phyloP scores from a whole-genome alignment of 768 basidiomycete species.

The Phylloporus sp. region DNA sequence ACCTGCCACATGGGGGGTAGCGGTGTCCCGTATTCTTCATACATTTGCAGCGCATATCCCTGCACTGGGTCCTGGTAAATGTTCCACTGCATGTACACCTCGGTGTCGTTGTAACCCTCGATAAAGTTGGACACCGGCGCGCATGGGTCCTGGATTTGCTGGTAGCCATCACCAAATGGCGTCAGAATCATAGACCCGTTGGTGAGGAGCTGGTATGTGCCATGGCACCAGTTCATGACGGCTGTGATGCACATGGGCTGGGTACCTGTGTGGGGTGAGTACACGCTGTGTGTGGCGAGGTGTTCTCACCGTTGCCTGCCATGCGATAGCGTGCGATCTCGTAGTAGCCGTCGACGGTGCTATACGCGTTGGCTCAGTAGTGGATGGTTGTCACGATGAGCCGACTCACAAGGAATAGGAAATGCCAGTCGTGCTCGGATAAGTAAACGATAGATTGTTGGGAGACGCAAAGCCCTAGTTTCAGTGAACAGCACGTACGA shows the following conservation, averaged over 20 bases:
- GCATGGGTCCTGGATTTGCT: constrained; percentile 94
- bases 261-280: constrained; percentile 46
- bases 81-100: constrained; percentile 60
- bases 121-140: constrained; percentile 86
- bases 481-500: not conserved
- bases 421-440: constrained; percentile 83
- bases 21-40: constrained; percentile 73
- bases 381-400: not conserved
- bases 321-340: constrained; percentile 93
- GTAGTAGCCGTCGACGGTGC: constrained; percentile 71
- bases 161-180: constrained; percentile 84
- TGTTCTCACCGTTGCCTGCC: constrained; percentile 67
- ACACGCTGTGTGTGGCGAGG: not conserved
- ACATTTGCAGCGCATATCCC: constrained; percentile 72
- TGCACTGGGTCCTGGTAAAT: constrained; percentile 63
- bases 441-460: constrained; percentile 73
- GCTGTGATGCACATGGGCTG: constrained; percentile 88
- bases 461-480: constrained; percentile 81
- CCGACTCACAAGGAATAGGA: constrained; percentile 80
- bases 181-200: constrained; percentile 79
- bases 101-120: constrained; percentile 75
- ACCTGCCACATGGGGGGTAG: constrained; percentile 66
- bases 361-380: constrained; percentile 25
- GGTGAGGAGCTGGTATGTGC: constrained; percentile 56
- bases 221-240: constrained; percentile 87